Evolutionary conservation across 352 stramenopile genomes (phyloP).

Genomic region (Pythium vanterpoolii): DNA sequence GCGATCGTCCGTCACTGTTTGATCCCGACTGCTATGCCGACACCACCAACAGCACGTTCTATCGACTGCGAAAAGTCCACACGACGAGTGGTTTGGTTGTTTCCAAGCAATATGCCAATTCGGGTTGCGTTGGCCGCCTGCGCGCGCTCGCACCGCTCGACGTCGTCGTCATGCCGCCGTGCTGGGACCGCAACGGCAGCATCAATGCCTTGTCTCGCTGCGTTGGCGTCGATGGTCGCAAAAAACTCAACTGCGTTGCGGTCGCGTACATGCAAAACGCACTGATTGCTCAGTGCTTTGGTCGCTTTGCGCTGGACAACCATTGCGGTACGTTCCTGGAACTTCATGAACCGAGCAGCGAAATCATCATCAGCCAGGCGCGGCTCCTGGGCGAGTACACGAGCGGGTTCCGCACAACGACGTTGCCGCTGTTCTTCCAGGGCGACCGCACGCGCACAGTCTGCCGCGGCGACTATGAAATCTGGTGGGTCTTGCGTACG

Average conservation of each 20-base stretch:
- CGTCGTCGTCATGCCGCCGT: constrained; percentile 56
- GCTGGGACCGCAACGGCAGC: constrained; percentile 83
- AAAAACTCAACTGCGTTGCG: constrained; percentile 56
- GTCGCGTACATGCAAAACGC: constrained; percentile 81
- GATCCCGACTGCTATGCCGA: constrained; percentile 77
- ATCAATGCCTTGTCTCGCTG: constrained; percentile 64
- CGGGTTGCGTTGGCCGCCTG: constrained; percentile 50
- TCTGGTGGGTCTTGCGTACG: constrained; percentile 87
- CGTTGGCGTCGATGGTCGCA: constrained; percentile 55
- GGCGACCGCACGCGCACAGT: constrained; percentile 61
- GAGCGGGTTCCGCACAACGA: constrained; percentile 73
- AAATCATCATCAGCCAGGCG: constrained; percentile 73
- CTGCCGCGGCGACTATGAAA: constrained; percentile 72
- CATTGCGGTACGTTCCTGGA: constrained; percentile 87
- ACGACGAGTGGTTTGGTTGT: constrained; percentile 35
- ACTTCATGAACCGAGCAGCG: constrained; percentile 59
- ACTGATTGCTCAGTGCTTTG: constrained; percentile 74
- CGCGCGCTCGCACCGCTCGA: constrained; percentile 44
- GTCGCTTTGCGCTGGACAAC: constrained; percentile 61
- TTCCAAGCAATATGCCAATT: constrained; percentile 51
- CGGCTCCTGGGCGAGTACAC: constrained; percentile 65
- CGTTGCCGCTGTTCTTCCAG: constrained; percentile 63
- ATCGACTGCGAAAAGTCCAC: constrained; percentile 58
- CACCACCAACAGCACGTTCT: constrained; percentile 33
- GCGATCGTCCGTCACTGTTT: constrained; percentile 64